A percentile compares a stretch with the other conserved stretches of the same genome.
Evolutionary conservation across 2,329 filamentous ascomycete species (phyloP).

Genomic region (Fusarium pseudoanthophilum): DNA sequence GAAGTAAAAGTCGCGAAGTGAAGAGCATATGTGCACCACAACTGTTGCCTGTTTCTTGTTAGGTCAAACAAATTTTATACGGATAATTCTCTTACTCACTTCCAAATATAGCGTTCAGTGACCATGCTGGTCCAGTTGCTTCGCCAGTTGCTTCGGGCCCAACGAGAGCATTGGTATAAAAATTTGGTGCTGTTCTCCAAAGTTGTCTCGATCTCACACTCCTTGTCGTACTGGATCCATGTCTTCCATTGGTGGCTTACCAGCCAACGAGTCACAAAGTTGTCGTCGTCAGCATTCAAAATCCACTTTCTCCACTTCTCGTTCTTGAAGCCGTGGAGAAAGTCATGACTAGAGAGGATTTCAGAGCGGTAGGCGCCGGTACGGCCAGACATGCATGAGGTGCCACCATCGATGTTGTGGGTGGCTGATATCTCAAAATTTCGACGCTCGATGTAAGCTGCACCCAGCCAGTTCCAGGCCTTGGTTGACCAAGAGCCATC

Average conservation of each 20-base stretch:
- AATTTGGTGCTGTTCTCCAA: constrained; percentile 90
- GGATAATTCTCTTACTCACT: constrained; percentile 69
- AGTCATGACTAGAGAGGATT: constrained; percentile 86
- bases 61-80: constrained; percentile 1
- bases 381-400: constrained; percentile 95
- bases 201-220: constrained; percentile 92
- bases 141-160: constrained; percentile 97
- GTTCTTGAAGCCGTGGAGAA: constrained; percentile 88
- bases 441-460: constrained; percentile 89
- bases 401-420: constrained; percentile 91
- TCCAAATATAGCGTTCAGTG: constrained; percentile 84
- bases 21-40: constrained; percentile 93
- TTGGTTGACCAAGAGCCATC: constrained; percentile 67
- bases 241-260: constrained; percentile 94
- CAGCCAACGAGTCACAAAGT: constrained; percentile 97
- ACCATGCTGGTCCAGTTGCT: constrained; percentile 94
- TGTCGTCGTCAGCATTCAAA: constrained; percentile 96
- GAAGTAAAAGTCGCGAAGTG: constrained; percentile 94
- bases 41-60: constrained; percentile 74
- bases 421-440: constrained; percentile 98
- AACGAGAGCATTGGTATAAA: constrained; percentile 90
- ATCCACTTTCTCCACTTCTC: constrained; percentile 91
- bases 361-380: constrained; percentile 91
- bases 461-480: constrained; percentile 89
- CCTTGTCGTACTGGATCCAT: constrained; percentile 91